phyloP scores from a whole-genome alignment of 148 eudicot species.

The Rhododendron griersonianum region DNA sequence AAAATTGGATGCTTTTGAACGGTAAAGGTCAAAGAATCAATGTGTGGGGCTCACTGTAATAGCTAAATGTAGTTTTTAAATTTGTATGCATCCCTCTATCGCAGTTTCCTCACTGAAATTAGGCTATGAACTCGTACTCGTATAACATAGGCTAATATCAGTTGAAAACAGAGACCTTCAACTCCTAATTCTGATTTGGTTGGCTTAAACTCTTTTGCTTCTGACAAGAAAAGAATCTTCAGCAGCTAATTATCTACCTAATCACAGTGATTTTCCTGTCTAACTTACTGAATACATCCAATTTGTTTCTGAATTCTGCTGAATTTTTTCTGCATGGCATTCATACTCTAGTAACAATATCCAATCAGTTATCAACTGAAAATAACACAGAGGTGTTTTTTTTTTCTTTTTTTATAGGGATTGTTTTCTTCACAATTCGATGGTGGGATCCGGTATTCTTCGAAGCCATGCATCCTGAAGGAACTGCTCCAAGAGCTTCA shows the following conservation, averaged over 20 bases:
- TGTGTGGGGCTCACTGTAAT: background rate
- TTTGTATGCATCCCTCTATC: background rate
- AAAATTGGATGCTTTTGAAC: background rate
- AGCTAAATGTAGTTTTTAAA: background rate
- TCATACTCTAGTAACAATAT: background rate
- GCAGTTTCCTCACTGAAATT: background rate
- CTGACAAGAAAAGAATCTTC: background rate
- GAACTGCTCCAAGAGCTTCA: constrained; percentile 59
- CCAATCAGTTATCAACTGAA: background rate
- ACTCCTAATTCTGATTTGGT: background rate
- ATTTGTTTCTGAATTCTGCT: background rate
- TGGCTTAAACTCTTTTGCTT: background rate
- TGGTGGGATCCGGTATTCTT: constrained; percentile 92
- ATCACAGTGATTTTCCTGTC: background rate
- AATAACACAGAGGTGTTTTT: background rate
- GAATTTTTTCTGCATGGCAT: background rate
- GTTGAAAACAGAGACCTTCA: background rate
- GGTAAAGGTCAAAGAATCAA: background rate
- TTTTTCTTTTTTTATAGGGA: constrained; percentile 30
- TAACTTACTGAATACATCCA: background rate
- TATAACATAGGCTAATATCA: background rate
- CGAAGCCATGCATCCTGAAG: constrained; percentile 91
- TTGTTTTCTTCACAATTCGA: constrained; percentile 92
- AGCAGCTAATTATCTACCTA: background rate
- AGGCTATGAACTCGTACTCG: background rate